A percentile compares a stretch with the other conserved stretches of the same genome.
phyloP scores from a whole-genome alignment of 2,329 filamentous ascomycete species.

The Clonostachys rhizophaga region DNA sequence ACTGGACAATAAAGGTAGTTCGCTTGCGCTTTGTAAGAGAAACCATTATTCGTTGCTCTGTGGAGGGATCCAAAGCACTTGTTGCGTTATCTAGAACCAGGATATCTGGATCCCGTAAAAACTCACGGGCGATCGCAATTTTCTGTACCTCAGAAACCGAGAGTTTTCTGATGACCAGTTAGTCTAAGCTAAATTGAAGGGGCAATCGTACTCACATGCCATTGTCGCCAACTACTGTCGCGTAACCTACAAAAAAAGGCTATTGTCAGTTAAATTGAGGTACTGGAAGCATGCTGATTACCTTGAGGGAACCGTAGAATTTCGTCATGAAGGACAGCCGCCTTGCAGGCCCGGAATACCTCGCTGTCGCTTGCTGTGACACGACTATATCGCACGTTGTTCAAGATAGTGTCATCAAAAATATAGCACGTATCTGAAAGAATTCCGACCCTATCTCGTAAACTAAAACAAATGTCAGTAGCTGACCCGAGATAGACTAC shows the following conservation, averaged over 20 bases:
- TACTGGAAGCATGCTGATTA: slow-evolving; percentile 9
- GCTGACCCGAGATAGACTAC: neutral
- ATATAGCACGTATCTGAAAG: slow-evolving; percentile 44
- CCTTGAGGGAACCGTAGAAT: slow-evolving; percentile 48
- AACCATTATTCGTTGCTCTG: slow-evolving; percentile 61
- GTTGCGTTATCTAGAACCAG: slow-evolving; percentile 78
- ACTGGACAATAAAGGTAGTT: slow-evolving; percentile 64
- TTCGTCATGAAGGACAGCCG: slow-evolving; percentile 54
- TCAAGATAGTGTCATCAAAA: slow-evolving; percentile 55
- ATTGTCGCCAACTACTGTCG: slow-evolving; percentile 44
- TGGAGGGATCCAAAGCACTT: slow-evolving; percentile 69
- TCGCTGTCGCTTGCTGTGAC: slow-evolving; percentile 50
- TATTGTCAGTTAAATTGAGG: neutral
- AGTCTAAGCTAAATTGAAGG: neutral
- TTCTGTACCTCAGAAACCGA: slow-evolving; percentile 65
- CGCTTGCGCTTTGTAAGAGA: slow-evolving; percentile 54
- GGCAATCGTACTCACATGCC: slow-evolving; percentile 30
- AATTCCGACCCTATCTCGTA: slow-evolving; percentile 49
- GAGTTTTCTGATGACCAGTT: slow-evolving; percentile 38
- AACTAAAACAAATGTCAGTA: slow-evolving; percentile 21
- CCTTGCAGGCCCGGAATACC: slow-evolving; percentile 47
- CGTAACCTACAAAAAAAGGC: slow-evolving; percentile 30
- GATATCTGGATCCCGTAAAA: slow-evolving; percentile 70
- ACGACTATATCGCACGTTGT: slow-evolving; percentile 53
- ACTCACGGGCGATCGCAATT: slow-evolving; percentile 64